phyloP scores from a whole-genome alignment of 257 asterid genomes.

The Scutellaria galericulata region DNA sequence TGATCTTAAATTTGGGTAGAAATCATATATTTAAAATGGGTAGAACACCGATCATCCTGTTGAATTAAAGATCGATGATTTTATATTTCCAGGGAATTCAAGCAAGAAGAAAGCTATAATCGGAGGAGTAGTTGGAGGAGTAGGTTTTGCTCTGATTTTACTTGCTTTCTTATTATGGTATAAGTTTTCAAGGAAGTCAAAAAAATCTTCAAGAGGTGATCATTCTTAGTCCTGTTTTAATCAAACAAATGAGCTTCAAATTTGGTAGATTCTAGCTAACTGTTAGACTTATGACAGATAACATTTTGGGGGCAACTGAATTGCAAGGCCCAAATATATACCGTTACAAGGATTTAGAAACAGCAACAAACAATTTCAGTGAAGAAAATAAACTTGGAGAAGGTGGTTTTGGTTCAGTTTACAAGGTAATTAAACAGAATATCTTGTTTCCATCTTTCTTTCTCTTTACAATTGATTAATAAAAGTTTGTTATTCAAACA shows the following conservation, averaged over 20 bases:
- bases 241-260: too few relatives aligned
- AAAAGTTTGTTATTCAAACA: conserved; percentile 28
- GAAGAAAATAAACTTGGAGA: conserved; percentile 78
- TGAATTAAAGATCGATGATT: background rate
- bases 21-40: too few relatives aligned
- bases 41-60: too few relatives aligned
- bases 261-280: too few relatives aligned
- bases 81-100: conserved; percentile 56
- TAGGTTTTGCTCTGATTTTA: conserved; percentile 53
- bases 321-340: conserved; percentile 75
- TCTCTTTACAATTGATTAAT: background rate
- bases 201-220: conserved; percentile 50
- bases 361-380: conserved; percentile 67
- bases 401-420: conserved; percentile 88
- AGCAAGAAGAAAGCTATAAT: conserved; percentile 61
- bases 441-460: background rate
- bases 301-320: conserved; percentile 74
- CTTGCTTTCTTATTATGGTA: conserved; percentile 55
- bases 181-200: conserved; percentile 51
- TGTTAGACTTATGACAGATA: conserved; percentile 35
- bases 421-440: conserved; percentile 58
- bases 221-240: background rate
- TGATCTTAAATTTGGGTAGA: too few relatives aligned
- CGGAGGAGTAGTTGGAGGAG: conserved; percentile 83
- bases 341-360: conserved; percentile 62